Conservation (phyloP, 169 alveolate genomes). For the Plasmodium chabaudi region DNA sequence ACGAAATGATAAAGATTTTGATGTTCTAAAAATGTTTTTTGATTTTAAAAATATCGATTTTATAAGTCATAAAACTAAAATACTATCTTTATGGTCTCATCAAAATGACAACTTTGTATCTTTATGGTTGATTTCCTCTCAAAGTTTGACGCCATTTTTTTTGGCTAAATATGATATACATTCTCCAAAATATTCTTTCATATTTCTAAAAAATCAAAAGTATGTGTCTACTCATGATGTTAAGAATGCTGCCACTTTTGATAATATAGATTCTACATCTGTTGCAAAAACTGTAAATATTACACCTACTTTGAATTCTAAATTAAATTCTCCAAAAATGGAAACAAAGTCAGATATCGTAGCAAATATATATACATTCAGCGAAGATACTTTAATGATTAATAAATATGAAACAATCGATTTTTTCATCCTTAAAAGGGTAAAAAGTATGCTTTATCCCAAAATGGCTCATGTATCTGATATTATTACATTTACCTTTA, state of each 20-base stretch:
- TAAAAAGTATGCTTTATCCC: background rate
- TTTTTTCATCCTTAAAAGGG: constrained; percentile 1
- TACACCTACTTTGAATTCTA: background rate
- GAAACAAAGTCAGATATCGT: too few species aligned
- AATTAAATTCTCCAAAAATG: too few species aligned
- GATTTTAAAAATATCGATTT: background rate
- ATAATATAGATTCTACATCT: background rate
- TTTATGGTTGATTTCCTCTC: constrained; percentile 37
- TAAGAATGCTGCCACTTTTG: background rate
- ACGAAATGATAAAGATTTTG: background rate
- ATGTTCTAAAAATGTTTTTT: background rate
- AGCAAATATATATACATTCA: constrained; percentile 35
- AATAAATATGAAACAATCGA: constrained; percentile 19
- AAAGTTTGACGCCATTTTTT: constrained; percentile 54
- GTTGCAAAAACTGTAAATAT: background rate
- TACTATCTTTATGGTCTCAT: constrained; percentile 69
- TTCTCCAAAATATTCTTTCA: constrained; percentile 40
- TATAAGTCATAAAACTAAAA: background rate
- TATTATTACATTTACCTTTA: constrained; percentile 15
- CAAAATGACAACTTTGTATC: constrained; percentile 33
- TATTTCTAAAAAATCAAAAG: background rate
- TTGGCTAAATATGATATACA: constrained; percentile 21
- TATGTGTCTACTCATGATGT: background rate
- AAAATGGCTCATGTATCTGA: background rate
- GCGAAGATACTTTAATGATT: background rate